A percentile compares a stretch with the other conserved stretches of the same genome.
Evolutionary conservation across 2,329 filamentous ascomycete genomes (phyloP).

Genomic region (Cadophora sp.): DNA sequence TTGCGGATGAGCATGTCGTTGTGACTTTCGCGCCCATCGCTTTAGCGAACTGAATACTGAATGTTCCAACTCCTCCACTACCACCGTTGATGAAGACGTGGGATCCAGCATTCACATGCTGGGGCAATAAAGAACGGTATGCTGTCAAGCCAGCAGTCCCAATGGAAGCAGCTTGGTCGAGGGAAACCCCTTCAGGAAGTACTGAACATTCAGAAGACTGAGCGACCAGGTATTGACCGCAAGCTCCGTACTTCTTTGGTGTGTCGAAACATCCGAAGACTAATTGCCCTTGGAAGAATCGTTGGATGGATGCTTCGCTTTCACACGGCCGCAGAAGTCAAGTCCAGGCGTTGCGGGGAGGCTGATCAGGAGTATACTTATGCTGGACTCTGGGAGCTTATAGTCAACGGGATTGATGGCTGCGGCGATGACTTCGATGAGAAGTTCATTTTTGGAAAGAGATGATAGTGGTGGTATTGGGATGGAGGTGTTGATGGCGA

Average conservation of each 20-base stretch:
- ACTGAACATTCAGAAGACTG: constrained; percentile 43
- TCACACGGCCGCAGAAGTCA: constrained; percentile 49
- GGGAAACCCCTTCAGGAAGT: constrained; percentile 49
- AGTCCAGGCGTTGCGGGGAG: constrained; percentile 54
- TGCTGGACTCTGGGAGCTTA: constrained; percentile 61
- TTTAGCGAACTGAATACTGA: constrained; percentile 69
- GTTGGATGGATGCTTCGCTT: constrained; percentile 38
- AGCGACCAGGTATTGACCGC: constrained; percentile 12
- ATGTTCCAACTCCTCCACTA: constrained; percentile 65
- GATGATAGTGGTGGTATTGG: constrained; percentile 3
- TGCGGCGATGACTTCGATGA: constrained; percentile 51
- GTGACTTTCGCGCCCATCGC: constrained; percentile 64
- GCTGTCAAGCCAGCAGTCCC: constrained; percentile 50
- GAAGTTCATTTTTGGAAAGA: not conserved
- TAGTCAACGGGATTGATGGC: constrained; percentile 69
- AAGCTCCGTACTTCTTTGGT: constrained; percentile 29
- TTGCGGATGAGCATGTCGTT: constrained; percentile 62
- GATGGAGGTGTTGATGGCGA: not conserved
- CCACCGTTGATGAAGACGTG: constrained; percentile 71
- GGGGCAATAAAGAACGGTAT: constrained; percentile 51
- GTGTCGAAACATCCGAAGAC: constrained; percentile 50
- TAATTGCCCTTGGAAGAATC: constrained; percentile 46
- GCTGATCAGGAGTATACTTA: constrained; percentile 49
- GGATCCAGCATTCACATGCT: constrained; percentile 54
- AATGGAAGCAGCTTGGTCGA: constrained; percentile 50